Percentiles rank a stretch among this genome's conserved stretches.
These are phyloP conservation scores for Corylus americana DNA, from an alignment of 306 rosid genomes.

Conservation along the genomic window DNA sequence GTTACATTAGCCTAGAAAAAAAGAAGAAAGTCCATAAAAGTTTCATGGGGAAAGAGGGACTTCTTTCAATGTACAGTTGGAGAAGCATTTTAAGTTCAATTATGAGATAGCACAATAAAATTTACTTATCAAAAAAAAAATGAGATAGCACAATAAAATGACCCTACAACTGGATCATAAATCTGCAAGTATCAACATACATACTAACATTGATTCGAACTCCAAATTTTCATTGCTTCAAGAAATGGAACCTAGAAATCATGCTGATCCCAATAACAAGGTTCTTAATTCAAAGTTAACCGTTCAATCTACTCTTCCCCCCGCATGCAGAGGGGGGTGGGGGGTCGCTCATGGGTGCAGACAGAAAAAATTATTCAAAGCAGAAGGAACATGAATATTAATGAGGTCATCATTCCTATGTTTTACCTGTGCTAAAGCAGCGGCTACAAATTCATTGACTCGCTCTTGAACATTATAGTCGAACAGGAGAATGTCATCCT, in stretches of 20 bases:
- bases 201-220: neutral
- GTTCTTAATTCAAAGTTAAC: neutral
- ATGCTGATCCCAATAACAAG: neutral
- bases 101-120: neutral
- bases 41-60: neutral
- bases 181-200: neutral
- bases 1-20: slow-evolving; percentile 78
- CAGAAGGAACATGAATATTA: slow-evolving; percentile 1
- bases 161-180: neutral
- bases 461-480: slow-evolving; percentile 55
- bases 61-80: neutral
- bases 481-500: slow-evolving; percentile 53
- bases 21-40: neutral
- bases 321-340: no score
- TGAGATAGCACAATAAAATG: neutral
- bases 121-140: no score
- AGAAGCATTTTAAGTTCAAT: neutral
- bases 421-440: slow-evolving; percentile 62
- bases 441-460: slow-evolving; percentile 48
- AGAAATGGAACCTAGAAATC: neutral
- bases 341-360: neutral
- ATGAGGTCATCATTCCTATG: slow-evolving; percentile 23
- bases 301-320: neutral
- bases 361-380: slow-evolving; percentile 11
- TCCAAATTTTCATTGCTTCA: neutral